Evolutionary conservation across 1,284 basidiomycete genomes (phyloP), one percentile per base, ranked within the genome.

Genomic region (Ganoderma lingzhi): DNA sequence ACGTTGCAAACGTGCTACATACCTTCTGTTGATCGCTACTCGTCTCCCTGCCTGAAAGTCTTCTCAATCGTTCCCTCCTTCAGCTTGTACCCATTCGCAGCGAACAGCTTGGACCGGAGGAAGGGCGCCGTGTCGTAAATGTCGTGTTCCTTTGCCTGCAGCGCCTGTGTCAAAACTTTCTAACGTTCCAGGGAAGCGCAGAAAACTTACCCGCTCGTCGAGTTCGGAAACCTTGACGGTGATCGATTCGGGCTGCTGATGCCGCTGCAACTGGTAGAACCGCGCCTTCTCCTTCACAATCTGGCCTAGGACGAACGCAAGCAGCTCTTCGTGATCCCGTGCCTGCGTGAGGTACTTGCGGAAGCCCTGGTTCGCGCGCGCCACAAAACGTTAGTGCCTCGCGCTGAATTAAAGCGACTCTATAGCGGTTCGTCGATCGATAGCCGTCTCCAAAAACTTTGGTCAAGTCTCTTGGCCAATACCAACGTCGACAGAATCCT

Each of bases 311-410:
- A 99, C 84, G 89, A 98, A 99, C 2, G 96, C 88, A 42, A 99
- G 87, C 67, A 99, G 83, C 81, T 99, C 98, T 81, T 99, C 96
- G 81, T 97, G 93, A 79, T 99, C 98, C 69, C 92, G 91, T 15
- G 96, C 93, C 77, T 97, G 94, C 62, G 96, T 96, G 58, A 99
- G 88, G 80, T 99, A 99, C 82, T 99, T 99, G 72, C 97, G 90
- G 92, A 98, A 97, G 67, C 95, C 92, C 94, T 96, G 62, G 69
- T 71, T n/a, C 32, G 35, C 51, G 48, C 23, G 28, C 65, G 61
- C 44, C 28, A 60, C 59, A 60, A 17, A 37, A 19, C 17, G 44
- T 74, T 42, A 75, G 67, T 44, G 15, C 53, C 23, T 61, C 59
- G 39, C 59, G n/a, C 37, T 41, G 44, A 28, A 30, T 23, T 28